Evolutionary conservation across 495 filamentous ascomycete genomes (phyloP), one percentile per base, ranked within the genome.

Genomic region (Emericellopsis terricola): DNA sequence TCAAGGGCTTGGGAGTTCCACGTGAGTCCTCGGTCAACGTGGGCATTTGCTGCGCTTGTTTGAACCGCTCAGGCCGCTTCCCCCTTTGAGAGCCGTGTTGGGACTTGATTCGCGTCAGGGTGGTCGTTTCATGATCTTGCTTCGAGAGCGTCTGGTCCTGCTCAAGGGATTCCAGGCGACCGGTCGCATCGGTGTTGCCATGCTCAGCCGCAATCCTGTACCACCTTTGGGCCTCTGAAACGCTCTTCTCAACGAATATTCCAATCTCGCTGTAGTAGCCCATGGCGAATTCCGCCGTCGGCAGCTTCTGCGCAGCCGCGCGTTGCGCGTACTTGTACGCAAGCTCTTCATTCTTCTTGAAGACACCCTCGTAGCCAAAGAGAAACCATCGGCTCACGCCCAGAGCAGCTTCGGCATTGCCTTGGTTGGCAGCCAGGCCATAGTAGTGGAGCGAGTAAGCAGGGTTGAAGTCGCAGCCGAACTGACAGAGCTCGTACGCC

Each of bases 371-470:
- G 41, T 85, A 82, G 6, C 89, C 89, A 47, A 89, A 94, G 17
- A 97, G 64, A 55, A 96, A 96, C 89, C 89, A 97, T 55, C 94
- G 91, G 48, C 86, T 94, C 39, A 97, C 87, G 16, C 85, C 83
- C 69, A 97, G 84, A 34, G 93, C 82, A 1, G 87, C 89, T 46
- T 96, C 89, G 0, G 81, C 57, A 44, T 94, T 84, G 19, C 67
- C 69, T 54, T 96, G 91, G 27, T 79, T 73, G 3, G 89, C 78
- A 14, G 89, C 91, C 27, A 97, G 66, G 35, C 82, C 84, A 50
- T 94, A 94, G 53, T 97, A 97, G 44, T 97, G 89, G 38, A 97
- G 55, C 3, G 87, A 94, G 33, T 92, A 59, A 4, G 80, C 75
- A 0, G 89, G 89, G 44, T 87, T 81, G 55, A 97, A 97, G 43